Evolutionary conservation across 257 asterid species (phyloP).

Genomic region (Solanum paucissectum): DNA sequence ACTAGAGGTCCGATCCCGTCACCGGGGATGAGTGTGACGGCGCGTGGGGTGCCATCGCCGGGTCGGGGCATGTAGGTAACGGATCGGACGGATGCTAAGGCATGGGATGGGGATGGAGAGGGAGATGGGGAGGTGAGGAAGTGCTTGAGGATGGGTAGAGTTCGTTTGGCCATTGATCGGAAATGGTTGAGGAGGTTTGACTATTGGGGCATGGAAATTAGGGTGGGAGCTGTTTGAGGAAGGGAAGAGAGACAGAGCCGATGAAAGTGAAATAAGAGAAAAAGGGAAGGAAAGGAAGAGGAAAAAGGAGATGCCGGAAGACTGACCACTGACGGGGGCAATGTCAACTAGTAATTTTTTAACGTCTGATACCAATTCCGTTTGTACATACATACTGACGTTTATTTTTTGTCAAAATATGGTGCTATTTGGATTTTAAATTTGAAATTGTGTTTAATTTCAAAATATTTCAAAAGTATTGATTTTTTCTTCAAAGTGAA

Average conservation of each 20-base stretch:
- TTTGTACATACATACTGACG: background rate
- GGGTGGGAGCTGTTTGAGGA: background rate
- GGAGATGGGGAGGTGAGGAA: background rate
- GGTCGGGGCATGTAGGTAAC: conserved; percentile 97
- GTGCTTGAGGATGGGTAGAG: conserved; percentile 36
- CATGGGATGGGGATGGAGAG: conserved; percentile 5
- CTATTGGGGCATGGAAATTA: background rate
- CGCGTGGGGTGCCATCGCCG: conserved; percentile 48
- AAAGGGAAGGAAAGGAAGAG: background rate
- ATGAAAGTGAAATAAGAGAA: background rate
- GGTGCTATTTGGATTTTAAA: no score
- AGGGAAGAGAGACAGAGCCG: background rate
- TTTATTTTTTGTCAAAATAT: background rate
- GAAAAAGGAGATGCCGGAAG: background rate
- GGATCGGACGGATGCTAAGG: conserved; percentile 38
- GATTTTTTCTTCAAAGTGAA: no score
- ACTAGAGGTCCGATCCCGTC: conserved; percentile 96
- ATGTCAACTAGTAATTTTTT: background rate
- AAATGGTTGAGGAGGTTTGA: background rate
- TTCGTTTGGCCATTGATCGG: conserved; percentile 24
- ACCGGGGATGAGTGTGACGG: conserved; percentile 73
- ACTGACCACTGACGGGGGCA: background rate
- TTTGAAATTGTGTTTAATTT: no score
- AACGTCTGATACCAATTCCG: background rate
- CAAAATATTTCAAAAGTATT: no score